These are phyloP conservation scores for Schwanniomyces sp. DNA, from an alignment of 805 yeast genomes.

Conservation along the genomic window DNA sequence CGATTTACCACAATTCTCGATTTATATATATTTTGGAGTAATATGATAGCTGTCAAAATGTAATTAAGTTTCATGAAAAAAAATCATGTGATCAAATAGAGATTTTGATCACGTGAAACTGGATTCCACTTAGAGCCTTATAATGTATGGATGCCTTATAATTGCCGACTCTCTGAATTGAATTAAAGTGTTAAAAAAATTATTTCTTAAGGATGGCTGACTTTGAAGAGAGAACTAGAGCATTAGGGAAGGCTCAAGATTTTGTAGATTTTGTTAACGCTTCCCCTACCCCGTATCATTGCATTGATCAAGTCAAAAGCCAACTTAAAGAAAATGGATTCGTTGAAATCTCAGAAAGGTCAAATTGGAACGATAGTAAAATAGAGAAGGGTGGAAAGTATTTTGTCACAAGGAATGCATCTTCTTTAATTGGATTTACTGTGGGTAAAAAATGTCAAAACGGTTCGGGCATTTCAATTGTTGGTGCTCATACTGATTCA, in stretches of 20 bases:
- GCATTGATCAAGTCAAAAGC: conserved; percentile 65
- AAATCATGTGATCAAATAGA: background rate
- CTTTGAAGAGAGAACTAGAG: conserved; percentile 3
- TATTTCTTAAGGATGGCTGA: background rate
- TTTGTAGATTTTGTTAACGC: conserved; percentile 76
- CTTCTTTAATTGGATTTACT: conserved; percentile 84
- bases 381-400: conserved; percentile 62
- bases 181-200: background rate
- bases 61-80: no score
- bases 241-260: conserved; percentile 48
- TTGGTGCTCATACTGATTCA: conserved; percentile 96
- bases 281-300: conserved; percentile 95
- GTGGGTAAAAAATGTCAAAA: conserved; percentile 72
- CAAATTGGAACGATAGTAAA: conserved; percentile 55
- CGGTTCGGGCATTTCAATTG: conserved; percentile 82
- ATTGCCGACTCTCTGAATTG: background rate
- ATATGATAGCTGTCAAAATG: no score
- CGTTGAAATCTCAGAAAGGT: conserved; percentile 67
- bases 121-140: background rate
- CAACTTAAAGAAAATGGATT: conserved; percentile 64
- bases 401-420: conserved; percentile 85
- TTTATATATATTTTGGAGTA: no score
- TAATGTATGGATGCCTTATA: background rate
- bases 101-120: background rate
- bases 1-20: no score